Evolutionary conservation across 208 protist genomes (phyloP).

Genomic region (Strigomonas galati): DNA sequence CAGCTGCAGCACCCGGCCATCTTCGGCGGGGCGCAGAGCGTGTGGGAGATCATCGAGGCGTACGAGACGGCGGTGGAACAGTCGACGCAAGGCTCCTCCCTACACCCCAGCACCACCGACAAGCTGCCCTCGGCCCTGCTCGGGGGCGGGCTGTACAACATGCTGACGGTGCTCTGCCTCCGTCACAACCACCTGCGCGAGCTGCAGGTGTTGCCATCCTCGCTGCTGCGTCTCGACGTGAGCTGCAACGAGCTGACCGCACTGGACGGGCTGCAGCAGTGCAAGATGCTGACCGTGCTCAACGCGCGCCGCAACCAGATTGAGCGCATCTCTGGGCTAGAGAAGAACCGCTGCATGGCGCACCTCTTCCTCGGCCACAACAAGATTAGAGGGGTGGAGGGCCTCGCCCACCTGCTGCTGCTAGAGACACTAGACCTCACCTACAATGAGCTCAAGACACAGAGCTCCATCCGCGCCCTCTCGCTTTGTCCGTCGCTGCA

Average conservation of each 20-base stretch:
- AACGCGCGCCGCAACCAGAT: slow-evolving; percentile 74
- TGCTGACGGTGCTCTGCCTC: slow-evolving; percentile 76
- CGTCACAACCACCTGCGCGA: slow-evolving; percentile 52
- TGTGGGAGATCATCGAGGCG: slow-evolving; percentile 61
- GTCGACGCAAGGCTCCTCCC: slow-evolving; percentile 4
- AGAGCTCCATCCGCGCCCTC: slow-evolving; percentile 54
- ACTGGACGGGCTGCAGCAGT: slow-evolving; percentile 49
- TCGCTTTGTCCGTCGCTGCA: slow-evolving; percentile 64
- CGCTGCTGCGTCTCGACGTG: slow-evolving; percentile 79
- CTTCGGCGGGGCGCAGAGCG: slow-evolving; percentile 36
- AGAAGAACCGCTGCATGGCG: slow-evolving; percentile 45
- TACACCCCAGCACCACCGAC: slow-evolving; percentile 15
- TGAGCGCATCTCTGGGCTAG: slow-evolving; percentile 36
- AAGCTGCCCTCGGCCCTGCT: slow-evolving; percentile 20
- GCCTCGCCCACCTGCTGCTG: slow-evolving; percentile 72
- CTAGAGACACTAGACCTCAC: slow-evolving; percentile 86
- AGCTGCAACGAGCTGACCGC: slow-evolving; percentile 63
- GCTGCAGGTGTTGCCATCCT: slow-evolving; percentile 45
- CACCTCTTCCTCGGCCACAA: slow-evolving; percentile 86
- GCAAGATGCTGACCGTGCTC: slow-evolving; percentile 76
- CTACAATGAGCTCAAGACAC: slow-evolving; percentile 59
- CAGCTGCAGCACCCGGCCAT: slow-evolving; percentile 30
- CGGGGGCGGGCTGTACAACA: slow-evolving; percentile 25
- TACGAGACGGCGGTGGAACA: slow-evolving; percentile 45
- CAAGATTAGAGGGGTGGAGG: slow-evolving; percentile 49